Base-by-base conservation (phyloP, 2,329 filamentous ascomycete genomes). In the Capronia americana region DNA sequence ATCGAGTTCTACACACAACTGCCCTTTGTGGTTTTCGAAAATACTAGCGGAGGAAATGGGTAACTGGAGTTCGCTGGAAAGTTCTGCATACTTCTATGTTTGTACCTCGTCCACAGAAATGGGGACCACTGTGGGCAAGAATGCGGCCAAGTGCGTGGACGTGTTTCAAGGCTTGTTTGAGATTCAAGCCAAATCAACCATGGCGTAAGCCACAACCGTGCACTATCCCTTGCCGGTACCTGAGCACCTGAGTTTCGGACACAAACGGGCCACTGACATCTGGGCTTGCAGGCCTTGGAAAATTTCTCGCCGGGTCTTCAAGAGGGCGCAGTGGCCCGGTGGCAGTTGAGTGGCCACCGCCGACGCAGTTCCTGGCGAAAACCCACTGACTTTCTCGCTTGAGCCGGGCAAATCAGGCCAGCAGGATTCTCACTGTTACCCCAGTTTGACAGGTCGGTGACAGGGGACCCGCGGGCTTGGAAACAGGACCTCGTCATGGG, bases 161-260 rank as follows among this genome's bases (percentile, higher is more conserved):
- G 34, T 68, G 66, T 68, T 68, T 68, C 66, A 68, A 54, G 63
- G 30, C 34, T 41, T 62, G 66, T 65, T 59, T 68, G 61, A 68
- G 66, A 61, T 28, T 48, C 58, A 58, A 51, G 64, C 64, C 58
- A 62, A 63, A 64, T 28, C 56, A 59, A 51, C 51, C 62, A 59
- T 28, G 54, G 57, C 61, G 28, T n/a, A 38, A 65, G 63, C 57
- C 63, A 61, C 63, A 65, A 41, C 44, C 44, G 63, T 10, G 51
- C 41, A 38, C 41, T 12, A 46, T 61, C 26, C 46, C 34, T 34
- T 59, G 20, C 38, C 17, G 17, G 38, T 2, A 53, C 28, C 23
- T 54, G 38, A 20, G 20, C 20, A 53, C 41, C 23, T 54, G 28
- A 20, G 20, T 53, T 53, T 28, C 48, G 48, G 48, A 4, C 48